Evolutionary conservation across 2,329 filamentous ascomycete genomes (phyloP), one percentile per base, ranked within the genome.

Genomic region (Sporothrix luriei): DNA sequence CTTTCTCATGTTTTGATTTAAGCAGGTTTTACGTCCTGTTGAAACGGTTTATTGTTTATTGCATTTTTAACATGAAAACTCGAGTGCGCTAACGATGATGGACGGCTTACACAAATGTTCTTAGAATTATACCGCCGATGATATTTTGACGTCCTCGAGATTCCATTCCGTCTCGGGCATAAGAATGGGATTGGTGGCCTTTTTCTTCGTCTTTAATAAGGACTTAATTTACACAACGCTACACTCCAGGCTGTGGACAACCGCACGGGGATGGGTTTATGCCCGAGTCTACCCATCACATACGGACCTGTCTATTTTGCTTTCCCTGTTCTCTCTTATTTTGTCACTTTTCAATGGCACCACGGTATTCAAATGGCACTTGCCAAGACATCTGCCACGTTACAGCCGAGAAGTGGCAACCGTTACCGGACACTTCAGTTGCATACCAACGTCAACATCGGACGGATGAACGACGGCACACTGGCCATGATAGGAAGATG

Each of bases 311-410:
- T 52, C 13, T 24, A 52, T 52, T 11, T 24, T 11, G 13, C 13
- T 43, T 11, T 6, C n/a, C 11, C 5, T 48, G 61, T 11, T 10
- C n/a, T 49, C 16, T 14, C 24, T 43, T 9, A 46, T 62, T 16
- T 10, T 64, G 7, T 29, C 14, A 19, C 16, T 29, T 33, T 51
- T 65, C 40, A 33, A 65, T 49, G 40, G 38, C 24, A 49, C 16
- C 33, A 33, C 1, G 40, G 24, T 49, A 49, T 33, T 48, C 16
- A 24, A 13, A 65, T 65, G 61, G 40, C 61, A 65, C 61, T 33
- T 65, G 61, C 61, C 61, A 65, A 65, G 61, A 65, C 16, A 38
- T 65, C 33, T 65, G 16, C 61, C 61, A 65, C 61, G 61, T 65
- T 65, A 65, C 61, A 65, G 46, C 49, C 43, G 61, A 49, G 61